These are phyloP conservation scores for Dipteronia dyeriana DNA, from an alignment of 345 rosid genomes.

Conservation along the genomic window DNA sequence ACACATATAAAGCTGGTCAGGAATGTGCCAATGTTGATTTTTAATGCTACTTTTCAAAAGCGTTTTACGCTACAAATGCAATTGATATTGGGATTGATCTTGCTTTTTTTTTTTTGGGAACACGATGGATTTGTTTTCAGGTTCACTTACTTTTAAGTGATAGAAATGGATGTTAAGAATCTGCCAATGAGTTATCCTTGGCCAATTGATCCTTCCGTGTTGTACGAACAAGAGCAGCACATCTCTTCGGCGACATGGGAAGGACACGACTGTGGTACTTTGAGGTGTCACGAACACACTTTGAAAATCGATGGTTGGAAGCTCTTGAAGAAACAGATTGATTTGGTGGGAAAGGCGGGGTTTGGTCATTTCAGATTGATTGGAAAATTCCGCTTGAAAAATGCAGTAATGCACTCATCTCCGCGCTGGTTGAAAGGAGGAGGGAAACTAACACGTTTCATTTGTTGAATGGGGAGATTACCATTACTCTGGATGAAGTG, in stretches of 20 bases:
- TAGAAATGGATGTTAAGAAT: slow-evolving; percentile 17
- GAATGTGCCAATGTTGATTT: too few species aligned
- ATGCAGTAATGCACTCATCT: slow-evolving; percentile 71
- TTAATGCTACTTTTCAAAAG: too few species aligned
- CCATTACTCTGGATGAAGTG: slow-evolving; percentile 68
- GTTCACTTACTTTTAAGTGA: not conserved
- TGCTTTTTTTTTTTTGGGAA: not conserved
- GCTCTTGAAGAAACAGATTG: slow-evolving; percentile 56
- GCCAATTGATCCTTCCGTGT: slow-evolving; percentile 36
- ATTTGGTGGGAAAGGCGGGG: slow-evolving; percentile 68
- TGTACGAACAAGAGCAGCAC: slow-evolving; percentile 66
- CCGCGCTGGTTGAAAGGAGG: slow-evolving; percentile 75
- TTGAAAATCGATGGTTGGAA: slow-evolving; percentile 77
- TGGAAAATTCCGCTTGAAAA: slow-evolving; percentile 75
- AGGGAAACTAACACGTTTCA: slow-evolving; percentile 78
- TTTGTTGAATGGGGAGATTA: slow-evolving; percentile 73
- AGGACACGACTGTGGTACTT: slow-evolving; percentile 74
- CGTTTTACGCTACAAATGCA: too few species aligned
- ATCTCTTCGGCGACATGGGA: slow-evolving; percentile 57
- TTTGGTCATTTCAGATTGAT: slow-evolving; percentile 62
- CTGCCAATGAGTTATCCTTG: slow-evolving; percentile 23
- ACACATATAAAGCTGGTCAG: too few species aligned
- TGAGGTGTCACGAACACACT: slow-evolving; percentile 75
- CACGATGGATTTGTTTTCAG: not conserved
- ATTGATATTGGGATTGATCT: too few species aligned